Evolutionary conservation across 225 moss, liverwort and hornwort species (phyloP).

Genomic region (Polytrichum commune): DNA sequence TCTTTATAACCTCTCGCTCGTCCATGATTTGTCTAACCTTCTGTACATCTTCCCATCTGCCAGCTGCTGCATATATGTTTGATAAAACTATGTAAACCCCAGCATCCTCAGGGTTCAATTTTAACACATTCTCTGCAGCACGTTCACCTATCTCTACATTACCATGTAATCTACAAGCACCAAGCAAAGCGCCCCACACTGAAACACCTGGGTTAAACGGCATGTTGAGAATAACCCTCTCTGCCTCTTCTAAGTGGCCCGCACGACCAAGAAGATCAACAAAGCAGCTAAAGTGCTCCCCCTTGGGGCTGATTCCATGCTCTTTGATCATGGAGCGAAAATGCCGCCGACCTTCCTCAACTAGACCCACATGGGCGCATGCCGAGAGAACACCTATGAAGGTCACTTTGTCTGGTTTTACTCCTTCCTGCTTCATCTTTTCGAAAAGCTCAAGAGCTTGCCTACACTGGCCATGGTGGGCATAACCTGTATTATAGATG

Average conservation of each 20-base stretch:
- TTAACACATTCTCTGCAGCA: conserved; percentile 36
- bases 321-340: conserved; percentile 48
- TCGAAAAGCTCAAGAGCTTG: conserved; percentile 62
- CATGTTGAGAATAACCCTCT: conserved; percentile 42
- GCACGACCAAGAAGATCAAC: conserved; percentile 69
- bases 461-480: conserved; percentile 56
- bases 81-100: conserved; percentile 55
- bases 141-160: conserved; percentile 49
- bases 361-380: conserved; percentile 69
- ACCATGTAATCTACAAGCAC: conserved; percentile 53
- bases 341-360: conserved; percentile 53
- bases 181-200: conserved; percentile 64
- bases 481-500: conserved; percentile 35
- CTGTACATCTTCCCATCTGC: conserved; percentile 38
- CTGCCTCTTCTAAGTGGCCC: conserved; percentile 57
- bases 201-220: conserved; percentile 49
- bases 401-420: conserved; percentile 56
- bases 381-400: conserved; percentile 67
- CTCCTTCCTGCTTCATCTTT: conserved; percentile 47
- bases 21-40: conserved; percentile 49
- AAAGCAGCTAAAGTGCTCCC: conserved; percentile 68
- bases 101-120: conserved; percentile 42
- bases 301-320: conserved; percentile 36
- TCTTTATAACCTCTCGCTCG: conserved; percentile 37
- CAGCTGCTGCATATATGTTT: conserved; percentile 54